Conservation (phyloP, 768 basidiomycete genomes). For the Lyophyllum decastes region DNA sequence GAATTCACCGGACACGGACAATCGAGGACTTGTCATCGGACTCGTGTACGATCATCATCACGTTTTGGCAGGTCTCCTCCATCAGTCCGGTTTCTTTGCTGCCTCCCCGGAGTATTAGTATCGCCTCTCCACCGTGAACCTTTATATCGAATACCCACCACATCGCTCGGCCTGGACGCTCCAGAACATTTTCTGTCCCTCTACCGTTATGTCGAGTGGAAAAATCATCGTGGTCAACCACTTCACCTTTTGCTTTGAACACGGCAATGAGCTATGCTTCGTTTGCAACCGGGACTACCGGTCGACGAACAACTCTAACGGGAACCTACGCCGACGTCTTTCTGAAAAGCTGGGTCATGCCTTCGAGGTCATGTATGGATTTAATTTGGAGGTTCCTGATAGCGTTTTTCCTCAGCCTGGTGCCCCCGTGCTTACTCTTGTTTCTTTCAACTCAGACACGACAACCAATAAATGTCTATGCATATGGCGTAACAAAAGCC, state of each 20-base stretch:
- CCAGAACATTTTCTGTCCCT: background rate
- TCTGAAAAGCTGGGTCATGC: conserved; percentile 5
- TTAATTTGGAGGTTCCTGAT: conserved; percentile 13
- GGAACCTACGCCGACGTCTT: conserved; percentile 1
- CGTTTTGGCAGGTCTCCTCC: conserved; percentile 7
- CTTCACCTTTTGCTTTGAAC: conserved; percentile 16
- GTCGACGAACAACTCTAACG: conserved; percentile 7
- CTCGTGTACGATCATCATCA: background rate
- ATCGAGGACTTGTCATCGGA: conserved; percentile 6
- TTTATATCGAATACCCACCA: background rate
- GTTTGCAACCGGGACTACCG: conserved; percentile 15
- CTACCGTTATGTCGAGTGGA: conserved; percentile 2
- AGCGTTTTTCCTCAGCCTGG: background rate
- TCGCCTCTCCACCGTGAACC: background rate
- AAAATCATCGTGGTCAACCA: conserved; percentile 17
- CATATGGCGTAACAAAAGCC: conserved; percentile 14
- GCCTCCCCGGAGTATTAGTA: conserved; percentile 1
- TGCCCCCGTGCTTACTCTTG: too few species aligned
- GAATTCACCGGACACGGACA: background rate
- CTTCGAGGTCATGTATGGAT: conserved; percentile 9
- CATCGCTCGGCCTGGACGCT: background rate
- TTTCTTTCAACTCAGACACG: background rate
- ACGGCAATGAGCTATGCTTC: conserved; percentile 14
- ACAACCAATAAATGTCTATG: conserved; percentile 13
- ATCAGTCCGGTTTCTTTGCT: conserved; percentile 4